These are phyloP conservation scores for Evansstolkia leycettana DNA, from an alignment of 495 filamentous ascomycete species.

Conservation along the genomic window DNA sequence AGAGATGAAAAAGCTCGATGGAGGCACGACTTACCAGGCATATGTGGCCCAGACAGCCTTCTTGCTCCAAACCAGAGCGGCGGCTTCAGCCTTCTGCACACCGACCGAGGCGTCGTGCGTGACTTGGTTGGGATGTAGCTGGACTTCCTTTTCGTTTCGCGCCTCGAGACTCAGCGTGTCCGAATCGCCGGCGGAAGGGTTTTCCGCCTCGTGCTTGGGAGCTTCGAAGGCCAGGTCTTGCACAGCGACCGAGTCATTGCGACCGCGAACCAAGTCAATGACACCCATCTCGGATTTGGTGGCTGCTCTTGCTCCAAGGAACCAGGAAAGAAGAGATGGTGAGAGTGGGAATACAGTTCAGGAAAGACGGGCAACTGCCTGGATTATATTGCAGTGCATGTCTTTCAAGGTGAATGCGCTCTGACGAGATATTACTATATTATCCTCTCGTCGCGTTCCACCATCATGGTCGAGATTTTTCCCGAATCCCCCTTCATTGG, in stretches of 20 bases:
- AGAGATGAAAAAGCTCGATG: not conserved
- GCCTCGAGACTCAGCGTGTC: conserved; percentile 1
- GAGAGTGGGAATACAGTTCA: too few relatives aligned
- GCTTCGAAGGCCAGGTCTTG: conserved; percentile 3
- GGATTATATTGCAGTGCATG: too few relatives aligned
- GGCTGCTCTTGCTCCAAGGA: not conserved
- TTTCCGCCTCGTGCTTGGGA: not conserved
- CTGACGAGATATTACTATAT: too few relatives aligned
- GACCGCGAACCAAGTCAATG: conserved; percentile 8
- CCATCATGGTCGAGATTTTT: too few relatives aligned
- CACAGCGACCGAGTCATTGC: conserved; percentile 4
- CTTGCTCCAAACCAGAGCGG: conserved; percentile 28
- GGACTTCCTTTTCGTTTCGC: conserved; percentile 12
- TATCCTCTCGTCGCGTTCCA: too few relatives aligned
- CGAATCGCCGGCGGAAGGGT: not conserved
- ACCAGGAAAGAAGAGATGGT: too few relatives aligned
- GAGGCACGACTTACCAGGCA: conserved; percentile 30
- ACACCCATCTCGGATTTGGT: conserved; percentile 13
- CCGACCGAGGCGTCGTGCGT: conserved; percentile 19
- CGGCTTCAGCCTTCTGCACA: conserved; percentile 31
- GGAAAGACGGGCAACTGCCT: too few relatives aligned
- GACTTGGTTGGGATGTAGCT: conserved; percentile 11
- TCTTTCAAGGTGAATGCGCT: too few relatives aligned
- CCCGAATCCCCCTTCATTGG: too few relatives aligned
- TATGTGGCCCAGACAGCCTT: conserved; percentile 21